Evolutionary conservation across 2,329 filamentous ascomycete genomes (phyloP), one percentile per base, ranked within the genome.

Genomic region (Rhynchosporium secalis): DNA sequence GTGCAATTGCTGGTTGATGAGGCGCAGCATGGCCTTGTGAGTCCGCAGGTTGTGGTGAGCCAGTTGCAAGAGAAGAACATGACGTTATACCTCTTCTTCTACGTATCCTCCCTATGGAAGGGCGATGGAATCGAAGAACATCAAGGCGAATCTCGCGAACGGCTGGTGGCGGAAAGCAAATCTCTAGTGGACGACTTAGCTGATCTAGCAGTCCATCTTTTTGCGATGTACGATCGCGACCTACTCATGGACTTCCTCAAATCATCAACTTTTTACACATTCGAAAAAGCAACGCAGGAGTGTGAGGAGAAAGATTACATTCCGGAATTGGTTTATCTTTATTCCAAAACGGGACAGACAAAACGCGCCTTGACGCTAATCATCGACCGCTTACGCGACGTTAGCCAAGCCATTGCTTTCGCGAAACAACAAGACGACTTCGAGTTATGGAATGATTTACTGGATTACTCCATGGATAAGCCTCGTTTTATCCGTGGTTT

Each of bases 391-490:
- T 83, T 99, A 4, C 87, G 88, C 62, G 91, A 99, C 73, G 93
- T 98, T 56, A 89, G 88, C 56, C 92, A 95, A 69, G 95, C 95
- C 8, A 99, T 99, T 69, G 84, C 89, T 1, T 99, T 99, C 72
- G 93, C 92, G 59, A 97, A 97, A 75, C 89, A 93, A 65, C 92
- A 98, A 73, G 88, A 95, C 66, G 93, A 97, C 70, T 87, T 88
- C 0, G 93, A 97, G 69, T 82, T 99, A 0, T 99, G 95, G 95
- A 90, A 96, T 67, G 93, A 98, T 72, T 81, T 99, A 7, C 84
- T 99, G 5, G 87, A 94, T 69, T 98, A 98, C 75, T 94, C 90
- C 64, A 98, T 99, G 95, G 92, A 97, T 77, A 96, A 97, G 73
- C 95, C 95, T 0, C 86, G 86, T 46, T 99, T 99, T 77, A 98